Percentiles rank a stretch among this genome's conserved stretches.
These are phyloP conservation scores for Xanthoconium stramineum DNA, from an alignment of 768 basidiomycete genomes.

Conservation along the genomic window DNA sequence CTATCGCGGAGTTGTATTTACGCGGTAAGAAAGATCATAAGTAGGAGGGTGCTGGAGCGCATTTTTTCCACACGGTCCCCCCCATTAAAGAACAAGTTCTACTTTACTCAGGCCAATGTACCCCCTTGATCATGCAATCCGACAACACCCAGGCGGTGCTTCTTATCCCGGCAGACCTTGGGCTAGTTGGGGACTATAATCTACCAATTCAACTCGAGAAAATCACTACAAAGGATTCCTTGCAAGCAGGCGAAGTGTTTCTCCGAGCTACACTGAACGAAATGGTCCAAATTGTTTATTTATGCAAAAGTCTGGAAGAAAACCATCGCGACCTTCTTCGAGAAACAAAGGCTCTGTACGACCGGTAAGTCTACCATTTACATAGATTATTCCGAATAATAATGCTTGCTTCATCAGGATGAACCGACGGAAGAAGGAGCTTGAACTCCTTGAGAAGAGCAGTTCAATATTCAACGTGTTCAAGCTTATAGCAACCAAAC, in stretches of 20 bases:
- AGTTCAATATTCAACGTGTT: background rate
- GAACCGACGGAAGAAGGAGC: background rate
- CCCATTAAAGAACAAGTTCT: background rate
- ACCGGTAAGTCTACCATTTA: background rate
- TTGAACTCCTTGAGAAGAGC: background rate
- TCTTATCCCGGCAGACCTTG: slow-evolving; percentile 5
- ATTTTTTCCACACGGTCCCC: slow-evolving; percentile 1
- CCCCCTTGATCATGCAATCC: slow-evolving; percentile 9
- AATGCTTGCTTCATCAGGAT: background rate
- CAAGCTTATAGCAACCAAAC: background rate
- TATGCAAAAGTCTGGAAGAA: background rate
- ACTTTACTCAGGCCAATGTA: background rate
- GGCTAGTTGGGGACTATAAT: background rate
- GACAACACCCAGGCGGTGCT: background rate
- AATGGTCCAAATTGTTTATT: background rate
- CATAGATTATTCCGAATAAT: background rate
- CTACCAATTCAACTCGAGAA: background rate
- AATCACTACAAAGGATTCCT: background rate
- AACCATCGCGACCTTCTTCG: background rate
- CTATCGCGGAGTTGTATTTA: slow-evolving; percentile 5
- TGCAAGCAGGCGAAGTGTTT: slow-evolving; percentile 1
- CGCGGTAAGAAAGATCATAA: background rate
- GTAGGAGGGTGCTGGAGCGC: background rate
- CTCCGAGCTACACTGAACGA: slow-evolving; percentile 4
- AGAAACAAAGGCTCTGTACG: background rate